These are phyloP conservation scores for Pythium monospermum DNA, from an alignment of 352 stramenopile species.

Conservation along the genomic window DNA sequence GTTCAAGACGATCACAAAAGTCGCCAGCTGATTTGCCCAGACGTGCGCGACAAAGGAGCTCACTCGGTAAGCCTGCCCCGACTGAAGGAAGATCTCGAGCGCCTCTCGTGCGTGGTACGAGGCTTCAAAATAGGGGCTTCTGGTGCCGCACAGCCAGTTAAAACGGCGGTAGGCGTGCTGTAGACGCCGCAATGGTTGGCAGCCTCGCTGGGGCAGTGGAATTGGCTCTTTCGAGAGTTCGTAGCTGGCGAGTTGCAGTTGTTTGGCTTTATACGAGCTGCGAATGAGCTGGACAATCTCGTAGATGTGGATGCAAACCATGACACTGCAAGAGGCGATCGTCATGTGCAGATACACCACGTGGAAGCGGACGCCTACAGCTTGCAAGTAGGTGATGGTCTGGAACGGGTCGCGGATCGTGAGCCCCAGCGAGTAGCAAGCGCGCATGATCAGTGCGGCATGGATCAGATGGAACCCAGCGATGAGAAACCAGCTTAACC, in stretches of 20 bases:
- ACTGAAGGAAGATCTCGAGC: slow-evolving; percentile 2
- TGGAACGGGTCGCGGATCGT: not conserved
- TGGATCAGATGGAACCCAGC: not conserved
- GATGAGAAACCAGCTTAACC: not conserved
- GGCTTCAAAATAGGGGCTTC: slow-evolving; percentile 3
- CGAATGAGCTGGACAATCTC: too few relatives aligned
- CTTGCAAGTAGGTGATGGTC: not conserved
- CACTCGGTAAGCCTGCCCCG: slow-evolving; percentile 6
- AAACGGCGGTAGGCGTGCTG: not conserved
- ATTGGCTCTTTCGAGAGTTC: not conserved
- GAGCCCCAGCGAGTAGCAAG: not conserved
- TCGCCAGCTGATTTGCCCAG: slow-evolving; percentile 13
- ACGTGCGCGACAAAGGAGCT: slow-evolving; percentile 8
- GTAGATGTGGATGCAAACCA: not conserved
- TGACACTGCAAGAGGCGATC: not conserved
- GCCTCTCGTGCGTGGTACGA: slow-evolving; percentile 3
- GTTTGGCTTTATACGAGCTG: not conserved
- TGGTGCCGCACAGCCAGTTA: not conserved
- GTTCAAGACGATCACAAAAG: slow-evolving; percentile 10
- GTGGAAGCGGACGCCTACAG: not conserved
- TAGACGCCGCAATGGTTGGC: too few relatives aligned
- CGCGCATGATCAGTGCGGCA: not conserved
- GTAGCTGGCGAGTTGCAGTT: not conserved
- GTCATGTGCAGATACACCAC: not conserved
- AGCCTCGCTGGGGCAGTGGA: too few relatives aligned